Base-by-base conservation (phyloP, 257 asterid genomes). In the Perilla frutescens region DNA sequence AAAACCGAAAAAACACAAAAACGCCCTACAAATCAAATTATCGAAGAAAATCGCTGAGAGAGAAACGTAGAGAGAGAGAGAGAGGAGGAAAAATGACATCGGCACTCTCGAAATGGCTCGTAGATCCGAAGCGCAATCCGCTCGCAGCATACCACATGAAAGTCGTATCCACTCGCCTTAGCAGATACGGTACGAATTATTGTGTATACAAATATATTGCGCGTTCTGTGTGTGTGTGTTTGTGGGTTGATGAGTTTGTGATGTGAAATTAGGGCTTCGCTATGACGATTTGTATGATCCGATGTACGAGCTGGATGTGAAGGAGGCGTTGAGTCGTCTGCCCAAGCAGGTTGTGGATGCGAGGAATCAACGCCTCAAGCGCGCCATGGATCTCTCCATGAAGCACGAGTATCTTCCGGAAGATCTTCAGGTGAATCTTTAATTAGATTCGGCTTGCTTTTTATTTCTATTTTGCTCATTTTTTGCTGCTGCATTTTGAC, bases 381-480 rank as follows among this genome's bases (percentile, higher is more conserved):
- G 96, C 61, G 96, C 98, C 74, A 73, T 93, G 85, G 97, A 93
- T 78, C 96, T 93, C 57, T 93, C 98, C 50, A 57, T 93, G 97
- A 93, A 93, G 85, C 98, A 93, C 48, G 80, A 82, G 57, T 83
- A 89, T 76, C 94, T 93, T 59, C 84, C 94, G 0, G 81, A 83
- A 20, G 84, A 91, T 43, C 85, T 91, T 48, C 97, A 89, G 97
- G 96, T 90, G 72, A 79, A 44, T 12, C 15, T 66, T 51, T 36
- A 6, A 49, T 45, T 41, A 7, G 50, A 47, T 34, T 39, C n/a
- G n/a, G 8, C 31, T 61, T 61, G 41, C 37, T 39, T 66, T 29
- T 43, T 9, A 64, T 47, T 61, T 36, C 1, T 32, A 0, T 43
- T 68, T 69, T 56, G 45, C 36, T 56, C 51, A 58, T 37, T 6